Base-by-base conservation (phyloP, 2,329 filamentous ascomycete species). In the Catunica adiposa region DNA sequence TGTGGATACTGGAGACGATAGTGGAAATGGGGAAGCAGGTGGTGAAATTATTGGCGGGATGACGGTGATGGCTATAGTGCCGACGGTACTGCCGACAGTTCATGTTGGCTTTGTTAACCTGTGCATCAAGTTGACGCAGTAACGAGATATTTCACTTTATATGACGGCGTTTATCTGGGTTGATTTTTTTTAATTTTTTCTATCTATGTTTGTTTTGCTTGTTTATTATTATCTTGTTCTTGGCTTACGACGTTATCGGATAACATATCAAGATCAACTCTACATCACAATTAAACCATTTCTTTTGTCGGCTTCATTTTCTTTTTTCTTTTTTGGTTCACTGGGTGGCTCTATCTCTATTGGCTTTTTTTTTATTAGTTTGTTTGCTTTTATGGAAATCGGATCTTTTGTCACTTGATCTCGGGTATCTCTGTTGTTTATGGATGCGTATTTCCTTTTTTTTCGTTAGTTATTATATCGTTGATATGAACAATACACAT, bases 381-480 rank as follows among this genome's bases (percentile, higher is more conserved):
- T 22, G n/a, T 20, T 40, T 34, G 15, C 46, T 44, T 52, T 53
- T 38, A 34, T 47, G 53, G 22, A 26, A 34, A 20, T 51, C 3
- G 31, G 51, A 44, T 58, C 34, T 38, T 56, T 2, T 6, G 52
- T 42, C 51, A 8, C 14, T 51, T 54, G 54, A n/a, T 51, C 37
- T 17, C 42, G 53, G 40, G 31, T 54, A 50, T 51, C 25, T 40
- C n/a, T 51, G 25, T 55, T 54, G 31, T 48, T 54, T 42, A 26
- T 44, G 3, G 44, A 44, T 40, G 52, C 52, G 37, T 54, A 20
- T n/a, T 44, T 8, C 5, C 2, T 44, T 15, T 44, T 17, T 44
- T 38, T n/a, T n/a, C n/a, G n/a, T n/a, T 34, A 11, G 29, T 11
- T 34, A 5, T 34, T 34, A 5, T 34, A 34, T 34, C 29, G 29